Evolutionary conservation across 805 yeast genomes (phyloP), one percentile per base, ranked within the genome.

Genomic region (Candida krabiensis): DNA sequence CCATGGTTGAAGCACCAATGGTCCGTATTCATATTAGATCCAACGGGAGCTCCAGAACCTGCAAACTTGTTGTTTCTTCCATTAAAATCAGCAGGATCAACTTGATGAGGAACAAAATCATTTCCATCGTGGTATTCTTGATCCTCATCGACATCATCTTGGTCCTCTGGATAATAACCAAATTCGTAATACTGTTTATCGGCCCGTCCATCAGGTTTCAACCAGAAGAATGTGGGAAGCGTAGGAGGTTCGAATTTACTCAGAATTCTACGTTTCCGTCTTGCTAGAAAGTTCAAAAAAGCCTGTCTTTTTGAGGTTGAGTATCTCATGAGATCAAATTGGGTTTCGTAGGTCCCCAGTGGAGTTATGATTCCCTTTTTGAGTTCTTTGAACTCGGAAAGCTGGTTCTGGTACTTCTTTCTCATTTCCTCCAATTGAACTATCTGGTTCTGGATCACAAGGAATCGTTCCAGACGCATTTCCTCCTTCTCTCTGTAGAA

Each of bases 371-470:
- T 15, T n/a, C 33, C 33, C 35, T 36, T 43, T 26, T 41, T 36
- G 16, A 28, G 5, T 32, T 38, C 26, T 22, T 40, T 31, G 11
- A 44, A 25, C 22, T 28, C 40, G 25, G 23, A 28, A 25, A 44
- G 31, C 24, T 37, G 43, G 12, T 32, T 40, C 37, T 55, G 52
- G 9, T 60, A 52, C 30, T 41, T 38, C 16, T 44, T 32, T 39
- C 62, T 69, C 40, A 80, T 85, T 30, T 79, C 81, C 28, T 76
- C 67, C 38, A 83, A 54, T 47, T 79, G 80, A 40, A 71, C 71
- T 30, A 87, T 56, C 57, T 86, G 96, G 47, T 77, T 83, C 53
- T 83, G 84, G n/a, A 86, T 54, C 3, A 81, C 53, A 11, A 77
- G 57, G 47, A 73, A 81, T 41, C 90, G 66, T 40, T 75, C 76